Evolutionary conservation across 345 rosid species (phyloP).

Genomic region (Brassica juncea): DNA sequence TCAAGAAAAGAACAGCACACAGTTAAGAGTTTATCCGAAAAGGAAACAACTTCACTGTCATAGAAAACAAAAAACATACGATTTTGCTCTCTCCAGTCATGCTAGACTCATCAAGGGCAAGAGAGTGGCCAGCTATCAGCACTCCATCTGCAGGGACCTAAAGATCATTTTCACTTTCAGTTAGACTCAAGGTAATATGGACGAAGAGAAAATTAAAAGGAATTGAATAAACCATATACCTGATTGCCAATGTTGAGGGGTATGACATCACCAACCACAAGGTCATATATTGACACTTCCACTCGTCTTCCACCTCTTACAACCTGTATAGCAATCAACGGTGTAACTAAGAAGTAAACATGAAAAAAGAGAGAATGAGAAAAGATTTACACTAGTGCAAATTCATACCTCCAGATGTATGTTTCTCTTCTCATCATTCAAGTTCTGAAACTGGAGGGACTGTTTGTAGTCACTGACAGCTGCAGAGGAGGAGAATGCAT

Average conservation of each 20-base stretch:
- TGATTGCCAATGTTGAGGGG: slow-evolving; percentile 99
- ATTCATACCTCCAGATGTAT: slow-evolving; percentile 83
- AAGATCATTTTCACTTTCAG: neutral
- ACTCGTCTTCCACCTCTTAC: slow-evolving; percentile 83
- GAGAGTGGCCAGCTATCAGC: slow-evolving; percentile 75
- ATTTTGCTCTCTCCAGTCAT: slow-evolving; percentile 99
- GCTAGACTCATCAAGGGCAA: slow-evolving; percentile 97
- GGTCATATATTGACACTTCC: slow-evolving; percentile 86
- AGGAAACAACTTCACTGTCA: neutral
- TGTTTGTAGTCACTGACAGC: slow-evolving; percentile 98
- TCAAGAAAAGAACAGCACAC: slow-evolving; percentile 5
- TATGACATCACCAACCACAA: slow-evolving; percentile 90
- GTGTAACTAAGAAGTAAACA: slow-evolving; percentile 12
- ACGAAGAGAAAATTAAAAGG: neutral
- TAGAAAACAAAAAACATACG: slow-evolving; percentile 43
- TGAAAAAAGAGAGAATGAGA: neutral
- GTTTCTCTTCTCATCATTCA: slow-evolving; percentile 93
- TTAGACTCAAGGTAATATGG: neutral
- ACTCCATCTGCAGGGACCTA: slow-evolving; percentile 99
- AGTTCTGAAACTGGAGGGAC: slow-evolving; percentile 95
- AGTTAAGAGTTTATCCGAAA: neutral
- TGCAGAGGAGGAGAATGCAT: slow-evolving; percentile 38
- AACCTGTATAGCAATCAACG: slow-evolving; percentile 50
- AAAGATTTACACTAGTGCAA: neutral
- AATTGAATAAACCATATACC: slow-evolving; percentile 41